Evolutionary conservation across 805 yeast genomes (phyloP).

Genomic region (Tetrapisispora arboricola): DNA sequence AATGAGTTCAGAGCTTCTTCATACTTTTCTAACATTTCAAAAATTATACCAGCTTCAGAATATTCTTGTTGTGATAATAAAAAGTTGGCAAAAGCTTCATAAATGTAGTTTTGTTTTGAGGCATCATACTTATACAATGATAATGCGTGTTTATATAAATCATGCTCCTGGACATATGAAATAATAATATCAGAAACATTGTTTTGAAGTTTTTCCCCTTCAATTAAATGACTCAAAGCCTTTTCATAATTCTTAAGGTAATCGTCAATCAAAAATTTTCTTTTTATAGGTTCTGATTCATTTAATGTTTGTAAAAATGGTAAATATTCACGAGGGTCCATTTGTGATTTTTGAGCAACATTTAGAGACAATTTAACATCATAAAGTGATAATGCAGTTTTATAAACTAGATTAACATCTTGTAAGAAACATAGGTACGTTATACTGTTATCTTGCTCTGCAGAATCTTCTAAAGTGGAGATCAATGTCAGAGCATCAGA

Average conservation of each 20-base stretch:
- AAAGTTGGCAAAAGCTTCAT: conserved; percentile 51
- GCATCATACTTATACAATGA: conserved; percentile 47
- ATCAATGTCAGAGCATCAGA: conserved; percentile 62
- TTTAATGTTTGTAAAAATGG: conserved; percentile 82
- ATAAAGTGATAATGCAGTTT: conserved; percentile 70
- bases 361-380: conserved; percentile 69
- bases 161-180: conserved; percentile 59
- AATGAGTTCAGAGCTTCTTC: conserved; percentile 62
- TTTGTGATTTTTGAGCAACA: conserved; percentile 93
- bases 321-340: conserved; percentile 93
- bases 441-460: conserved; percentile 51
- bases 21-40: conserved; percentile 51
- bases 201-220: conserved; percentile 30
- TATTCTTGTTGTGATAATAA: conserved; percentile 48
- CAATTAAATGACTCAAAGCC: conserved; percentile 59
- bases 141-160: conserved; percentile 61
- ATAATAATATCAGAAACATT: conserved; percentile 47
- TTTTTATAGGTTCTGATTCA: conserved; percentile 53
- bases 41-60: conserved; percentile 69
- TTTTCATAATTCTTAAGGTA: conserved; percentile 54
- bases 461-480: conserved; percentile 38
- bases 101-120: conserved; percentile 43
- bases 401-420: conserved; percentile 77
- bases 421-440: conserved; percentile 83
- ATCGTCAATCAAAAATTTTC: conserved; percentile 70